phyloP scores from a whole-genome alignment of 2,329 filamentous ascomycete species.

The Sphaerulina musiva region DNA sequence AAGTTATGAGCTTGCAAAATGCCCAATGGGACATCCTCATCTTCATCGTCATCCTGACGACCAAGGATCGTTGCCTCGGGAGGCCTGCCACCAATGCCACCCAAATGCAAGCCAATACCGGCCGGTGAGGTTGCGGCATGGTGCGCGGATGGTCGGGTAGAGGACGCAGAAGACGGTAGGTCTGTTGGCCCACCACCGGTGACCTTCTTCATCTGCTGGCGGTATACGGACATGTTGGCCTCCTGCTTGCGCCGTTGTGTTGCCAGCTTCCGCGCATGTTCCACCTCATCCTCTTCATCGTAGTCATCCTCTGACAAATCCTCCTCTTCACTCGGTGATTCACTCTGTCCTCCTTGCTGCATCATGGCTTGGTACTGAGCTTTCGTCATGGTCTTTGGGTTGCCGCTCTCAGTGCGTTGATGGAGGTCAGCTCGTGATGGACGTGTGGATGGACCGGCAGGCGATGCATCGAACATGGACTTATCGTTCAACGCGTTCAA shows the following conservation, averaged over 20 bases:
- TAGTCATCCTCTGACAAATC: slow-evolving; percentile 54
- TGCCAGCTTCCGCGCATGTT: slow-evolving; percentile 65
- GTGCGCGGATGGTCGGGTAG: slow-evolving; percentile 47
- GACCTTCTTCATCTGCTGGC: slow-evolving; percentile 95
- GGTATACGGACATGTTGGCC: slow-evolving; percentile 80
- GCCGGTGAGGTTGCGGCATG: slow-evolving; percentile 40
- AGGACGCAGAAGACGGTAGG: slow-evolving; percentile 33
- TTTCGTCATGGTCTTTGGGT: slow-evolving; percentile 74
- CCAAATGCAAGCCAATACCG: slow-evolving; percentile 24
- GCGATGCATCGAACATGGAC: slow-evolving; percentile 30
- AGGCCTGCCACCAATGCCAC: slow-evolving; percentile 29
- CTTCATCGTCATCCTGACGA: slow-evolving; percentile 57
- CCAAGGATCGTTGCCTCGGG: slow-evolving; percentile 23
- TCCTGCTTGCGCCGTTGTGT: slow-evolving; percentile 81
- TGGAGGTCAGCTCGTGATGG: slow-evolving; percentile 25
- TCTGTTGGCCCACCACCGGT: slow-evolving; percentile 62
- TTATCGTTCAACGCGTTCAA: slow-evolving; percentile 12
- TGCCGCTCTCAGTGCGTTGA: slow-evolving; percentile 22
- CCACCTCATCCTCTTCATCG: slow-evolving; percentile 69
- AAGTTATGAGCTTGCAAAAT: slow-evolving; percentile 87
- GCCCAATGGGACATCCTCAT: slow-evolving; percentile 80
- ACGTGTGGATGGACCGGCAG: slow-evolving; percentile 31
- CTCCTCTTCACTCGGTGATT: slow-evolving; percentile 35
- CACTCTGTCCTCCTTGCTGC: slow-evolving; percentile 51
- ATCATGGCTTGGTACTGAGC: slow-evolving; percentile 78